These are phyloP conservation scores for Aegilops speltoides DNA, from an alignment of 176 grass and related monocot genomes.

Conservation along the genomic window DNA sequence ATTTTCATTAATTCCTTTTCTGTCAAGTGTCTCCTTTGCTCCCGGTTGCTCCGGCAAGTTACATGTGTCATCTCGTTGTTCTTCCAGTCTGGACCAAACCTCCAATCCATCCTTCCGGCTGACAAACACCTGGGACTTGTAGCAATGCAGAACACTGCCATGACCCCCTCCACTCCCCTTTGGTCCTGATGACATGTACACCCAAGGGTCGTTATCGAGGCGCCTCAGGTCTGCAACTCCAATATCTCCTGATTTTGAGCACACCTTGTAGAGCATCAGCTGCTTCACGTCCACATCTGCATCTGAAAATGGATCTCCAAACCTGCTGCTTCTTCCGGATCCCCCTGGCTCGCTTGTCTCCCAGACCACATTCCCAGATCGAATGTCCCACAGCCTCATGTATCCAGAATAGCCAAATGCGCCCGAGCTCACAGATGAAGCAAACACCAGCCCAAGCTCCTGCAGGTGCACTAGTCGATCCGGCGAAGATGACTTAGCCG, in stretches of 20 bases:
- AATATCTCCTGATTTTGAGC: constrained; percentile 84
- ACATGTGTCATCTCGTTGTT: neutral
- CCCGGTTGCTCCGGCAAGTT: constrained; percentile 14
- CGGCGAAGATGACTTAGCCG: constrained; percentile 64
- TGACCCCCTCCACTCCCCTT: constrained; percentile 61
- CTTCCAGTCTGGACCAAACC: constrained; percentile 75
- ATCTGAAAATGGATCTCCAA: constrained; percentile 83
- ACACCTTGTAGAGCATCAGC: constrained; percentile 71
- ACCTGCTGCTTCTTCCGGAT: constrained; percentile 59
- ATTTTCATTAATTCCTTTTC: constrained; percentile 22
- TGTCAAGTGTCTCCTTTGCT: constrained; percentile 9
- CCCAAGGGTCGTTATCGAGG: constrained; percentile 77
- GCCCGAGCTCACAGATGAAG: constrained; percentile 60
- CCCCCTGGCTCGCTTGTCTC: constrained; percentile 92
- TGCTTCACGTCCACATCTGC: constrained; percentile 63
- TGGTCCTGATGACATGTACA: constrained; percentile 58
- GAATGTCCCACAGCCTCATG: constrained; percentile 85
- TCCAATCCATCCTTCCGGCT: constrained; percentile 72
- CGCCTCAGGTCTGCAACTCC: constrained; percentile 71
- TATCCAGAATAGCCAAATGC: constrained; percentile 94
- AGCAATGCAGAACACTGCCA: constrained; percentile 68
- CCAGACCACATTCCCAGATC: constrained; percentile 74
- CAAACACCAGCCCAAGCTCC: constrained; percentile 63
- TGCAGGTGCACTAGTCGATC: constrained; percentile 61
- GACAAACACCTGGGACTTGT: constrained; percentile 75